Percentiles rank a stretch among this genome's conserved stretches.
Conservation (phyloP, 1,284 basidiomycete genomes). For the Cryptococcus amylolentus region DNA sequence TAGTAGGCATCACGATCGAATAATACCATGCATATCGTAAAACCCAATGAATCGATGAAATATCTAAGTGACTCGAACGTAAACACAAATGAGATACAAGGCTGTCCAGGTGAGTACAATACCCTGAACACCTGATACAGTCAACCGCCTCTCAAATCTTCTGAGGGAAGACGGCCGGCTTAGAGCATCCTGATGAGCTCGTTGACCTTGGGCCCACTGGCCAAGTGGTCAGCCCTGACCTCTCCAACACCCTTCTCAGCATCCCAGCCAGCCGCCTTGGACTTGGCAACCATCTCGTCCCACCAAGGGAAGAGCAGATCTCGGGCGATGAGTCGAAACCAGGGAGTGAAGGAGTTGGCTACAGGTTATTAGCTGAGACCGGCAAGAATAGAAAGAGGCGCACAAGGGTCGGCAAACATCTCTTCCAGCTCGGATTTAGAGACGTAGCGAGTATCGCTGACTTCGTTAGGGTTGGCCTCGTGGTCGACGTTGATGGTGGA, state of each 20-base stretch:
- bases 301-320: constrained; percentile 99
- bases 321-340: constrained; percentile 98
- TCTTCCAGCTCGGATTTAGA: constrained; percentile 79
- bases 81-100: background rate
- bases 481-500: constrained; percentile 84
- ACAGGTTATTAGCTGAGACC: constrained; percentile 11
- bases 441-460: constrained; percentile 87
- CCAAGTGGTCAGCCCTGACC: constrained; percentile 38
- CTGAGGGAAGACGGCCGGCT: background rate
- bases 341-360: constrained; percentile 92
- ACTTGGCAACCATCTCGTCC: constrained; percentile 73
- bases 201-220: constrained; percentile 51
- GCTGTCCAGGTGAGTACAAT: background rate
- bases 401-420: constrained; percentile 83
- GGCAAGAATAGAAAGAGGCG: constrained; percentile 18
- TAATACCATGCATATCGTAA: background rate
- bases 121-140: background rate
- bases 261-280: constrained; percentile 58
- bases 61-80: background rate
- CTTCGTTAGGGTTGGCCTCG: constrained; percentile 83
- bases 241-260: constrained; percentile 48
- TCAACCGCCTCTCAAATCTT: background rate
- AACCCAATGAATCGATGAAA: background rate
- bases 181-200: constrained; percentile 73
- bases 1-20: background rate